Percentiles rank a stretch among this genome's conserved stretches.
Conservation (phyloP, 2,329 filamentous ascomycete genomes). For the Juglanconis juglandina region DNA sequence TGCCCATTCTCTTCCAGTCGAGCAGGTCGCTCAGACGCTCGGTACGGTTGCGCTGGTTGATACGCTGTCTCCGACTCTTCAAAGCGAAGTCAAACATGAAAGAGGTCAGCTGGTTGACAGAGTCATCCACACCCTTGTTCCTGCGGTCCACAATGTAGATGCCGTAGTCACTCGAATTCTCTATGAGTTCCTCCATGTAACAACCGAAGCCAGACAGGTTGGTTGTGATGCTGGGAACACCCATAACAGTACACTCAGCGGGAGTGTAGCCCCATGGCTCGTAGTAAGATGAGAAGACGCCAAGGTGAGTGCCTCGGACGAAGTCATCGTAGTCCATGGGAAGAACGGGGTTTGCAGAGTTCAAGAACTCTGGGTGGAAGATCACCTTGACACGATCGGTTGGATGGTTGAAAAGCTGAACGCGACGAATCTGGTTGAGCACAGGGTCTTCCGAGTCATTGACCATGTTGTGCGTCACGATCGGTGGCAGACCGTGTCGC, state of each 20-base stretch:
- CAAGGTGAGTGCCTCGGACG: slow-evolving; percentile 91
- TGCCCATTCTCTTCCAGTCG: slow-evolving; percentile 99
- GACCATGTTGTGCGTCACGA: slow-evolving; percentile 98
- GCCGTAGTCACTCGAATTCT: slow-evolving; percentile 95
- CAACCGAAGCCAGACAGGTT: slow-evolving; percentile 97
- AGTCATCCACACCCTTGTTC: slow-evolving; percentile 93
- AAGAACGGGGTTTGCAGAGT: slow-evolving; percentile 89
- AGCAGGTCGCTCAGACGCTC: slow-evolving; percentile 91
- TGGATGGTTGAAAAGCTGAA: slow-evolving; percentile 95
- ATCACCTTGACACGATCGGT: slow-evolving; percentile 94
- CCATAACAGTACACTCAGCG: slow-evolving; percentile 98
- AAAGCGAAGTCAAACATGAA: slow-evolving; percentile 91
- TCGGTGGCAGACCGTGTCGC: slow-evolving; percentile 81
- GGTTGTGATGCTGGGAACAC: slow-evolving; percentile 95
- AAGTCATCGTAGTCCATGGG: slow-evolving; percentile 98
- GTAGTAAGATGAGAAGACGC: slow-evolving; percentile 96
- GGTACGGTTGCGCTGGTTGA: slow-evolving; percentile 97
- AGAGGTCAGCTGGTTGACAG: slow-evolving; percentile 87
- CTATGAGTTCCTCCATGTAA: slow-evolving; percentile 99
- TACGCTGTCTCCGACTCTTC: slow-evolving; percentile 93
- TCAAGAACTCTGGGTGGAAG: slow-evolving; percentile 97
- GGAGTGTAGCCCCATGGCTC: slow-evolving; percentile 99
- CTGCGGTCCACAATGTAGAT: slow-evolving; percentile 98
- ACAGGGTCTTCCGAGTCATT: slow-evolving; percentile 93
- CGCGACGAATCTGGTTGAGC: slow-evolving; percentile 89